Base-by-base conservation (phyloP, 2,329 filamentous ascomycete genomes). In the Colletotrichum sp. region DNA sequence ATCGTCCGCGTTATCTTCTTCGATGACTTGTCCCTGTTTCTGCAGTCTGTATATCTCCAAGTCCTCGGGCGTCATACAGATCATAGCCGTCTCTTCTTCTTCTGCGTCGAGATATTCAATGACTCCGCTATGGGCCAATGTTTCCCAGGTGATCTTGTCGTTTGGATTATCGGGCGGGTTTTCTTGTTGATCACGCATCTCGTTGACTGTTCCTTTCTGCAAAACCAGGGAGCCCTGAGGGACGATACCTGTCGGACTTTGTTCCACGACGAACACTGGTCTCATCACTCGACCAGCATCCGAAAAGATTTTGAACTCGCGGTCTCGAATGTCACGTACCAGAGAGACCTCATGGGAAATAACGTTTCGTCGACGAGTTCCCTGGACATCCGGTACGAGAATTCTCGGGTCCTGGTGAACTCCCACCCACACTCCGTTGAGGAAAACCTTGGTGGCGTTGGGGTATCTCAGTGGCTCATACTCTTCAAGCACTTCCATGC, bases 31-130 rank as follows among this genome's bases (percentile, higher is more conserved):
- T 63, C 94, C 93, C 63, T 90, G 88, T 84, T 95, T 95, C 71
- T 93, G 88, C 79, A 93, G 88, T 77, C 94, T 91, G 77, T 93
- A 95, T 27, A 92, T 92, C 77, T 98, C 96, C 49, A 99, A 88
- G 82, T 99, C 97, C 83, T 99, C 96, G 0, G 97, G 97, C 0
- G 96, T 98, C 96, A 99, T 99, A 85, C 96, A 95, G 82, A 99
- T 99, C 97, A 99, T 99, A 52, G 97, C 94, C 0, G 96, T 98
- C 85, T 99, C 98, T 84, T 99, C 97, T 88, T 99, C 98, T 83
- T 99, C 98, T 0, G 97, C 97, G 84, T 99, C 97, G 13, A 99
- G 91, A 82, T 98, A 99, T 83, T 99, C 97, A 49, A 99, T 94
- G 4, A 96, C 95, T 85, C 96, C 97, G 15, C 92, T 91, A 74